Evolutionary conservation across 2,329 filamentous ascomycete species (phyloP), one percentile per base, ranked within the genome.

Genomic region (Arthrobotrys iridis): DNA sequence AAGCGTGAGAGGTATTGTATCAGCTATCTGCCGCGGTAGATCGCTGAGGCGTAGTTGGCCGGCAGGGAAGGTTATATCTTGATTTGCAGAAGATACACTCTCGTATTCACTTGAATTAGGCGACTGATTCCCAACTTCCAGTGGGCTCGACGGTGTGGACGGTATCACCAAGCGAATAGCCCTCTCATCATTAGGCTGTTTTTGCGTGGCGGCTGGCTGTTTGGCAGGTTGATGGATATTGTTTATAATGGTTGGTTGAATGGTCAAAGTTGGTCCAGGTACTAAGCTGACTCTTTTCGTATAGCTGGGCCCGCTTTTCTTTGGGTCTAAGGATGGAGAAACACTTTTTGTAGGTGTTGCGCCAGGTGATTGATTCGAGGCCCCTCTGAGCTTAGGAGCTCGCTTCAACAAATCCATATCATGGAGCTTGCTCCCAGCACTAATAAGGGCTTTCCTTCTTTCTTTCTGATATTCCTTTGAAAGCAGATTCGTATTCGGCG

Each of bases 91-190:
- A 2, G 48, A 58, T 18, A 37, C n/a, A 30, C 45, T 46, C 30
- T 72, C 67, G 24, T 63, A 72, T 20, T 30, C 18, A 28, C 55
- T 70, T 7, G 65, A 70, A 11, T 46, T 41, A 15, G 43, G 30
- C 6, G 50, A 40, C 5, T 7, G 41, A 11, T n/a, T n/a, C 3
- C 13, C 22, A 7, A 4, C 8, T 4, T 50, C 18, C 20, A 4
- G 6, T 15, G 8, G 33, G 13, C 33, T 11, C n/a, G 18, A 6
- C 28, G 24, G n/a, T 10, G 24, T 3, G 6, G 24, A 18, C 8
- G 48, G 7, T 30, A 35, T 55, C 6, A 30, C 10, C n/a, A 22
- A 35, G 10, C 20, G 33, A 10, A 35, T 6, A 13, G 20, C 5
- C 22, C 11, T 43, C 15, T 43, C 18, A 5, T 43, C 7, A 22